Conservation (phyloP, 192 early-diverging fungal genomes). For the Spinellus fusiger region DNA sequence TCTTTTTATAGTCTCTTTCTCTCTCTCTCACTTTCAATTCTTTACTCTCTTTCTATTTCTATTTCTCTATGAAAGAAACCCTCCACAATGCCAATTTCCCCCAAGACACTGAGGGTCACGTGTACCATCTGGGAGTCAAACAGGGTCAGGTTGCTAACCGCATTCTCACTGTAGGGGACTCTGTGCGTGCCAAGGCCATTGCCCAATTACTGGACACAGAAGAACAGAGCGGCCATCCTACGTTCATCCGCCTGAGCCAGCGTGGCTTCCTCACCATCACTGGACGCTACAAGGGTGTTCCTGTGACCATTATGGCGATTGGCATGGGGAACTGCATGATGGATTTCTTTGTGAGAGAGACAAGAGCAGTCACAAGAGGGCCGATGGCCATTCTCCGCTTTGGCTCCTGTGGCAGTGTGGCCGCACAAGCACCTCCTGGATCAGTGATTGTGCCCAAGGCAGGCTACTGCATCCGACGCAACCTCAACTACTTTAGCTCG, state of each 20-base stretch:
- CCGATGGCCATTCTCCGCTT: constrained; percentile 76
- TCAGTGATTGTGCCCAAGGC: constrained; percentile 65
- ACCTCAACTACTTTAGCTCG: constrained; percentile 69
- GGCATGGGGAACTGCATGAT: constrained; percentile 76
- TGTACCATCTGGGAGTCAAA: constrained; percentile 79
- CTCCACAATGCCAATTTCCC: constrained; percentile 74
- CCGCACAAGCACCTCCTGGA: constrained; percentile 41
- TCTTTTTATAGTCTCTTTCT: constrained; percentile 1
- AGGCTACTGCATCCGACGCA: constrained; percentile 39
- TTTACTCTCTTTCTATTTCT: not conserved
- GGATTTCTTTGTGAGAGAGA: constrained; percentile 90
- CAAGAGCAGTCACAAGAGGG: constrained; percentile 70
- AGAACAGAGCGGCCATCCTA: constrained; percentile 27
- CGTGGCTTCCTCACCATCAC: constrained; percentile 86
- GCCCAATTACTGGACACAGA: constrained; percentile 54
- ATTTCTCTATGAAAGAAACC: constrained; percentile 25
- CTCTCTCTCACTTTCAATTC: constrained; percentile 2
- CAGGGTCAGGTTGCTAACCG: constrained; percentile 81
- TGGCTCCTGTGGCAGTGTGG: constrained; percentile 82
- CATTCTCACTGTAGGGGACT: constrained; percentile 85
- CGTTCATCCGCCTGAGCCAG: constrained; percentile 53
- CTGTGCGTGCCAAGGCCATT: constrained; percentile 59
- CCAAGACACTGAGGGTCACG: constrained; percentile 63
- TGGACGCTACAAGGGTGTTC: constrained; percentile 65
- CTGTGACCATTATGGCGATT: constrained; percentile 83